Conservation (phyloP, 2,329 filamentous ascomycete genomes). For the Paracoccidioides brasiliensis region DNA sequence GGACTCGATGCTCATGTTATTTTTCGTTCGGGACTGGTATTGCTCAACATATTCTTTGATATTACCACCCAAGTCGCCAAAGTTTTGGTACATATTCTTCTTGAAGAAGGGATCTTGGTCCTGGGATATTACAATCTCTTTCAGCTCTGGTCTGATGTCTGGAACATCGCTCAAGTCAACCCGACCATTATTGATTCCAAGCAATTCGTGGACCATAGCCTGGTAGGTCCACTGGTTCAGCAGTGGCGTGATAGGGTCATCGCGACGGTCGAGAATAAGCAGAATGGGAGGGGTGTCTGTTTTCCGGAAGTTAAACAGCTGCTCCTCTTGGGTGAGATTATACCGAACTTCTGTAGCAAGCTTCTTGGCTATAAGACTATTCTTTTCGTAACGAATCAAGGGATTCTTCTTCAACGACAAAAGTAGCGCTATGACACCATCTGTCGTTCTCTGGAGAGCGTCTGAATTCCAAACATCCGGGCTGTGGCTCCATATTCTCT, state of each 20-base stretch:
- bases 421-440: slow-evolving; percentile 72
- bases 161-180: slow-evolving; percentile 77
- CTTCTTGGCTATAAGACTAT: slow-evolving; percentile 81
- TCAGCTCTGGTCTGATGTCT: slow-evolving; percentile 72
- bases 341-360: slow-evolving; percentile 86
- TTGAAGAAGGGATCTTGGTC: slow-evolving; percentile 98
- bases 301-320: slow-evolving; percentile 90
- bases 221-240: slow-evolving; percentile 99
- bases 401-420: slow-evolving; percentile 94
- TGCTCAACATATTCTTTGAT: slow-evolving; percentile 99
- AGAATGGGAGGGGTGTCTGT: slow-evolving; percentile 90
- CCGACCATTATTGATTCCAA: slow-evolving; percentile 89
- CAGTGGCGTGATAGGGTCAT: slow-evolving; percentile 87
- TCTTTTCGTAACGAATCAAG: slow-evolving; percentile 83
- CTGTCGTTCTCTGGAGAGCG: slow-evolving; percentile 70
- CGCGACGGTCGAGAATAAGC: slow-evolving; percentile 76
- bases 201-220: slow-evolving; percentile 96
- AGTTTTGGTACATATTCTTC: slow-evolving; percentile 98
- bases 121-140: slow-evolving; percentile 87
- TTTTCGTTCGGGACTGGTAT: slow-evolving; percentile 96
- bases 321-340: slow-evolving; percentile 86
- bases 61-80: slow-evolving; percentile 85
- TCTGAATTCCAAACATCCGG: slow-evolving; percentile 88
- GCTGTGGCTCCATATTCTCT: slow-evolving; percentile 65
- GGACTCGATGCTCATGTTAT: slow-evolving; percentile 87